Percentiles rank a stretch among this genome's conserved stretches.
phyloP scores from a whole-genome alignment of 2,329 filamentous ascomycete species.

The Hypoxylon sp. region DNA sequence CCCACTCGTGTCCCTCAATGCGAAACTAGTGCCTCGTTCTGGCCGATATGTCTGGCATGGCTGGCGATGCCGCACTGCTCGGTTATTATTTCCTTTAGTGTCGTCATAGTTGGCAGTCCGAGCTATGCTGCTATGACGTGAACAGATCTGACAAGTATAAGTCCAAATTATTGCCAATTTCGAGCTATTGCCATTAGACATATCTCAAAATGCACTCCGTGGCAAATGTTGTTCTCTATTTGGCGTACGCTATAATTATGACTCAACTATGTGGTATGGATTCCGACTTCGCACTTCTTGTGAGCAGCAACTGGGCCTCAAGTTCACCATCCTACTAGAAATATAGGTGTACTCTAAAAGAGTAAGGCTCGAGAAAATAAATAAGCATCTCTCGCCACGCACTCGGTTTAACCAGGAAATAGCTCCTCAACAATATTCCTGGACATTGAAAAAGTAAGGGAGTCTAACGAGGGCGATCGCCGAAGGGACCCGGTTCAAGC shows the following conservation, averaged over 20 bases:
- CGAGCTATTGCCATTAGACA: not conserved
- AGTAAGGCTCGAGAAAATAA: no score
- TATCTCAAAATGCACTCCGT: no score
- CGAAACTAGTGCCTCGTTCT: constrained; percentile 18
- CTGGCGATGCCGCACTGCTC: constrained; percentile 2
- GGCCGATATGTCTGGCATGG: not conserved
- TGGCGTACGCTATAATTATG: not conserved
- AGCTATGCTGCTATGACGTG: not conserved
- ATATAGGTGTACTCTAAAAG: no score
- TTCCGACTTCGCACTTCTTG: no score
- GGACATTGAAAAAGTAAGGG: no score
- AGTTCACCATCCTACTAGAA: no score
- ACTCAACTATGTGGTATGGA: not conserved
- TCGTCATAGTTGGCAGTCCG: not conserved
- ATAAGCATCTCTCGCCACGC: no score
- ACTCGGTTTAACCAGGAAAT: no score
- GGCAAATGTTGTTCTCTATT: not conserved
- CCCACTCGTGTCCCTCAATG: constrained; percentile 12
- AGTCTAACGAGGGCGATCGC: no score
- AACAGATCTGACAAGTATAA: not conserved
- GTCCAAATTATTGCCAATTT: not conserved
- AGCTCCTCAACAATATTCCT: no score
- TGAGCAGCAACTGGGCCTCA: no score
- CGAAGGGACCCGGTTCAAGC: constrained; percentile 32
- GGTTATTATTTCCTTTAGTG: not conserved